A percentile compares a stretch with the other conserved stretches of the same genome.
These are phyloP conservation scores for Pulveroboletus frians DNA, from an alignment of 768 basidiomycete genomes.

Conservation along the genomic window DNA sequence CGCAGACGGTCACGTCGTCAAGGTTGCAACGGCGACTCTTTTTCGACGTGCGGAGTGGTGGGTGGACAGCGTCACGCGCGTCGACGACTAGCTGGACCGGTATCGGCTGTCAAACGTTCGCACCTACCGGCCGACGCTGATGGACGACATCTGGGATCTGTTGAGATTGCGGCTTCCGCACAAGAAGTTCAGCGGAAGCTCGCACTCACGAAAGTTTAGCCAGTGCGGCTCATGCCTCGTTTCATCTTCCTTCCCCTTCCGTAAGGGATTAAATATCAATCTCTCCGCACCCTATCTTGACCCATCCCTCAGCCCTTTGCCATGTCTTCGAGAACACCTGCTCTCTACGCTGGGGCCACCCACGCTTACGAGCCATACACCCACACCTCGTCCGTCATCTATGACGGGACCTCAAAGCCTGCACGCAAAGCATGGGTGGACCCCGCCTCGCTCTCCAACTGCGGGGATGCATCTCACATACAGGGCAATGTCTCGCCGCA, in stretches of 20 bases:
- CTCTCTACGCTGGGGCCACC: slow-evolving; percentile 27
- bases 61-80: no score
- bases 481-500: slow-evolving; percentile 58
- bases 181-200: slow-evolving; percentile 23
- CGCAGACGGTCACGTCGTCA: neutral
- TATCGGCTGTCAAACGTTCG: no score
- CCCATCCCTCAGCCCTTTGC: neutral
- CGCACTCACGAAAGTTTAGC: slow-evolving; percentile 27
- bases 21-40: slow-evolving; percentile 10
- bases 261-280: slow-evolving; percentile 30
- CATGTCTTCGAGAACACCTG: slow-evolving; percentile 27
- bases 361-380: slow-evolving; percentile 26
- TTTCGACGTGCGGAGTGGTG: neutral
- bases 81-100: neutral
- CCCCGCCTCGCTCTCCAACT: slow-evolving; percentile 54
- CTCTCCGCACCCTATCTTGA: slow-evolving; percentile 8
- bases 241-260: slow-evolving; percentile 6
- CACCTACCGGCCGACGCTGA: no score
- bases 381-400: slow-evolving; percentile 23
- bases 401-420: slow-evolving; percentile 16
- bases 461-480: slow-evolving; percentile 51
- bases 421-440: slow-evolving; percentile 55
- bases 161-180: slow-evolving; percentile 19
- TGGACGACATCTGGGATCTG: slow-evolving; percentile 9
- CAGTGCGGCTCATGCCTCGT: slow-evolving; percentile 16